These are phyloP conservation scores for Stipa capillata DNA, from an alignment of 176 grass and related monocot genomes.

Conservation along the genomic window DNA sequence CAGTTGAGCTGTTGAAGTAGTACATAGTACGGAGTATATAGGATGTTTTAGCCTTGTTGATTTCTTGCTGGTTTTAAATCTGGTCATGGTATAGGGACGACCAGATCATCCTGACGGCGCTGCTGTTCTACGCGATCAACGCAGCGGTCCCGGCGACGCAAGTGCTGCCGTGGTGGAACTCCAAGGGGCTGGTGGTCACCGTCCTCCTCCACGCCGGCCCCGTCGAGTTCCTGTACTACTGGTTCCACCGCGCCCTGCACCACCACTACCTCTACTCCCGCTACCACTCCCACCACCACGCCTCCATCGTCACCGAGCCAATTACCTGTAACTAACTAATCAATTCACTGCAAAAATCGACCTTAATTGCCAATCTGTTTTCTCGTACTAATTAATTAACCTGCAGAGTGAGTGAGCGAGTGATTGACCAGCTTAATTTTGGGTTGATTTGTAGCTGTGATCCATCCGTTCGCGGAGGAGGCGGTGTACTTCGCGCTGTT, in stretches of 20 bases:
- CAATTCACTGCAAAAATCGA: too few species aligned
- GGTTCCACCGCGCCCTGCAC: slow-evolving; percentile 69
- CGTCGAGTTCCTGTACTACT: slow-evolving; percentile 82
- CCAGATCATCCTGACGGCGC: slow-evolving; percentile 79
- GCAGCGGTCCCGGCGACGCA: background rate
- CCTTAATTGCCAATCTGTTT: too few species aligned
- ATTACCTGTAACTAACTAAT: too few species aligned
- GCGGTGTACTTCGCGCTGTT: slow-evolving; percentile 64
- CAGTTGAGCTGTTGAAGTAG: too few species aligned
- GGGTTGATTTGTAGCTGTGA: too few species aligned
- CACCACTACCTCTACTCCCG: slow-evolving; percentile 69
- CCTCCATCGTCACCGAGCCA: slow-evolving; percentile 67
- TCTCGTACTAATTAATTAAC: too few species aligned
- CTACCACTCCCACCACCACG: slow-evolving; percentile 64
- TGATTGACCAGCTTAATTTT: too few species aligned
- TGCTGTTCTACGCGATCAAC: slow-evolving; percentile 45
- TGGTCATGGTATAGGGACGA: slow-evolving; percentile 88
- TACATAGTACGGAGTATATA: too few species aligned
- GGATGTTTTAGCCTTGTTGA: too few species aligned
- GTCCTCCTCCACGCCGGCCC: slow-evolving; percentile 35
- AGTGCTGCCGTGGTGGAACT: slow-evolving; percentile 47
- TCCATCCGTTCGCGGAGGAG: slow-evolving; percentile 86
- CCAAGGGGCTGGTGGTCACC: slow-evolving; percentile 15
- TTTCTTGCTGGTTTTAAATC: too few species aligned
- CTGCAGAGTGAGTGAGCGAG: too few species aligned